Base-by-base conservation (phyloP, 345 rosid genomes). In the Aquilaria malaccensis region DNA sequence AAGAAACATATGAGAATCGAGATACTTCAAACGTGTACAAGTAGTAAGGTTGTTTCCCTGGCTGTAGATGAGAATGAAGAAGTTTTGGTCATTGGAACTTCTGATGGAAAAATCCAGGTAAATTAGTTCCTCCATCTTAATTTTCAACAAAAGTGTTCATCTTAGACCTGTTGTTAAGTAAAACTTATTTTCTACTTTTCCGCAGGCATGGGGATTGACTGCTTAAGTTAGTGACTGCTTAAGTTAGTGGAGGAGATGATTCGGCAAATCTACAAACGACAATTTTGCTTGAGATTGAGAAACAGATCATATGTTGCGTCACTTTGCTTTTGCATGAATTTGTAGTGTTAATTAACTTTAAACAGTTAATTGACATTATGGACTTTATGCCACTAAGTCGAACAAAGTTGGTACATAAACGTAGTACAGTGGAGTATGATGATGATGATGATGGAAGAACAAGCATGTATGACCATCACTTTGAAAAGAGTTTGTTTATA, bases 81-180 rank as follows among this genome's bases (percentile, higher is more conserved):
- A 56, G 55, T 80, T 45, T 33, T 86, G 56, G 80, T 81, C 45
- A 64, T 74, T 9, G 93, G 93, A 63, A 83, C 93, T 45, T 76
- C 87, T 3, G 87, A 83, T 50, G 87, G 93, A 45, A 57, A 65
- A 63, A 80, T 83, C 48, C 89, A 86, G 92, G 92, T 83, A 65
- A 45, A 15, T 15, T 33, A 31, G 2, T 2, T 48, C 63, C 5
- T 15, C 15, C 15, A 15, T 15, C 15, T 15, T 50, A 10, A n/a
- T 2, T 32, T 37, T 13, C 45, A 14, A 52, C 10, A 45, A 4
- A 15, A 45, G 9, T 45, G 62, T 15, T 15, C 14, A 33, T 15
- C 13, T 0, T 31, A 15, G 32, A 45, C 58, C 9, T 53, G n/a
- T 58, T 41, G 13, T 15, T 2, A 37, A 37, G 43, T 37, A 33